Evolutionary conservation across 2,329 filamentous ascomycete species (phyloP), one percentile per base, ranked within the genome.

Genomic region (Sporothrix brasiliensis): DNA sequence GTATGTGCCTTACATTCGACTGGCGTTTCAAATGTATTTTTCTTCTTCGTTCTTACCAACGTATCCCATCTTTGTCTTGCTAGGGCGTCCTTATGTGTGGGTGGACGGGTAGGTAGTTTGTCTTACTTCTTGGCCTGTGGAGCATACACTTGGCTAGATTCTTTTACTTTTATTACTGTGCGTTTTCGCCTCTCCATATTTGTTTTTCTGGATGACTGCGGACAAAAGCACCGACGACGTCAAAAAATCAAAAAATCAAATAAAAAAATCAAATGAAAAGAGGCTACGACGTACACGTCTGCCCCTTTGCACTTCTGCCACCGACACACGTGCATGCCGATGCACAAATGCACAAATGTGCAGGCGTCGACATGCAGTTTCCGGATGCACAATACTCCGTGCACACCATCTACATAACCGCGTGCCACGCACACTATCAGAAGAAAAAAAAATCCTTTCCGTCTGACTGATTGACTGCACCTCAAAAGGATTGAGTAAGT

Each of bases 261-360:
- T 14, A 19, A 10, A 60, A 4, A 30, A 30, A 30, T 24, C 24
- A 24, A 24, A 24, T 24, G 24, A 24, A 24, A 24, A 24, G 24
- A 24, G 24, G 24, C 24, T 24, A 3, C 30, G 34, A 9, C 3
- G 30, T 58, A 30, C 19, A 39, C 54, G 10, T 39, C 10, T 54
- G 52, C 21, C 10, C 52, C 11, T 24, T 13, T 54, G 27, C 53
- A 56, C 16, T 19, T 49, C 16, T 19, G 5, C 14, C 44, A 49
- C 14, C 3, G 34, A 34, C 27, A 34, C 56, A 49, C 44, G 44
- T 66, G 63, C 63, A 67, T n/a, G 66, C 21, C 47, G 49, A 67
- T 67, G 65, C 49, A 67, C 65, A 68, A 68, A 68, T 49, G 66
- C 66, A 68, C 52, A 68, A 49, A 68, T 68, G 39, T 68, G 53